Evolutionary conservation across 2,329 filamentous ascomycete genomes (phyloP), one percentile per base, ranked within the genome.

Genomic region (Xylariaceae sp.): DNA sequence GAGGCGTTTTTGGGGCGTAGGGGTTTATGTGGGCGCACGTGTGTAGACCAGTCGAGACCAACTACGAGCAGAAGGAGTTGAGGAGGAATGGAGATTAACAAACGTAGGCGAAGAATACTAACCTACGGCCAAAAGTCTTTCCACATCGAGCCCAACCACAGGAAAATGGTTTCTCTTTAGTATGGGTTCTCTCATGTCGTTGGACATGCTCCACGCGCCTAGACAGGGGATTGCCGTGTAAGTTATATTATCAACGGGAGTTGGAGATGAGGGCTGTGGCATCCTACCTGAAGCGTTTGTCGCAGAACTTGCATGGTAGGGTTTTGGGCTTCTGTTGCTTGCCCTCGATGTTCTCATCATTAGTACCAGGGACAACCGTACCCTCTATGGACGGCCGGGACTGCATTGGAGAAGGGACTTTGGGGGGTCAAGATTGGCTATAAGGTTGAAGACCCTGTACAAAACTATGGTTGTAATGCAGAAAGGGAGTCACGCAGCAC

Each of bases 161-260:
- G 44, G 79, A 77, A 66, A 85, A 86, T 7, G 83, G 83, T 68
- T 85, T 85, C 71, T 85, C 83, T 64, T 85, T 85, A 61, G 83
- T 86, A 70, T 86, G 83, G 27, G 82, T 85, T 58, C 82, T 77
- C 69, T 85, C 82, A 68, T 86, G 83, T 66, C 83, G 77, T 69
- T 85, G 82, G 47, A 86, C 81, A 70, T 86, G 83, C 69, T 86
- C 83, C 61, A 85, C 81, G 64, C 83, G 81, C 69, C 82, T 84
- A 71, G 70, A 70, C 61, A 64, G 67, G 55, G 47, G 68, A 67
- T 59, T 53, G 60, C 62, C 70, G 69, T 72, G 73, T 77, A 71
- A 77, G 74, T 65, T 67, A 72, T 69, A 70, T 70, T 66, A 62
- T 65, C 62, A 64, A 64, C 61, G 53, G 53, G 57, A 58, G 55